Percentiles rank a stretch among this genome's conserved stretches.
Evolutionary conservation across 306 rosid genomes (phyloP).

Genomic region (Canavalia gladiata): DNA sequence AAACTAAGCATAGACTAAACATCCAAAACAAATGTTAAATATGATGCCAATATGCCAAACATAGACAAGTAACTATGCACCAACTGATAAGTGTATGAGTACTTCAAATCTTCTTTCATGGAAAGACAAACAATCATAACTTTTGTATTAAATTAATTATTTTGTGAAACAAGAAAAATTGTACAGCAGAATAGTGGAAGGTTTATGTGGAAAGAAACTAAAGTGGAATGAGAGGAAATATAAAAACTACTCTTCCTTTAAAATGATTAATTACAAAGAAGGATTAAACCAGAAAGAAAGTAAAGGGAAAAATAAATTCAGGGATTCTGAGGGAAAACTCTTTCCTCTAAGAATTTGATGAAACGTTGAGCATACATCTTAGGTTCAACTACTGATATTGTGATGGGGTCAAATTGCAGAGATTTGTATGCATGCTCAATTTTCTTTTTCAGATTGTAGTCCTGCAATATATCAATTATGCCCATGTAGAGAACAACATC

Average conservation of each 20-base stretch:
- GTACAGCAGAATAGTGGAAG: background rate
- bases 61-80: background rate
- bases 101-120: no score
- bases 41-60: background rate
- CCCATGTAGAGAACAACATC: slow-evolving; percentile 94
- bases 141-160: background rate
- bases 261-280: slow-evolving; percentile 25
- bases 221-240: background rate
- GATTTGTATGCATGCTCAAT: slow-evolving; percentile 79
- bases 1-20: no score
- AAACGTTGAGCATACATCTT: slow-evolving; percentile 73
- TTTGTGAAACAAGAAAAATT: background rate
- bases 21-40: background rate
- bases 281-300: background rate
- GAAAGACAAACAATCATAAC: no score
- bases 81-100: no score
- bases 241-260: slow-evolving; percentile 4
- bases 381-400: slow-evolving; percentile 82
- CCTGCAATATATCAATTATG: slow-evolving; percentile 87
- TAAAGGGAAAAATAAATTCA: slow-evolving; percentile 41
- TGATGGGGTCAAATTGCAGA: slow-evolving; percentile 52
- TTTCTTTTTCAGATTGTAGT: slow-evolving; percentile 73
- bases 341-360: slow-evolving; percentile 63
- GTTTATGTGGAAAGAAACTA: background rate
- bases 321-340: slow-evolving; percentile 61